Percentiles rank a stretch among this genome's conserved stretches.
phyloP scores from a whole-genome alignment of 768 basidiomycete species.

The Tulasnella sp. region DNA sequence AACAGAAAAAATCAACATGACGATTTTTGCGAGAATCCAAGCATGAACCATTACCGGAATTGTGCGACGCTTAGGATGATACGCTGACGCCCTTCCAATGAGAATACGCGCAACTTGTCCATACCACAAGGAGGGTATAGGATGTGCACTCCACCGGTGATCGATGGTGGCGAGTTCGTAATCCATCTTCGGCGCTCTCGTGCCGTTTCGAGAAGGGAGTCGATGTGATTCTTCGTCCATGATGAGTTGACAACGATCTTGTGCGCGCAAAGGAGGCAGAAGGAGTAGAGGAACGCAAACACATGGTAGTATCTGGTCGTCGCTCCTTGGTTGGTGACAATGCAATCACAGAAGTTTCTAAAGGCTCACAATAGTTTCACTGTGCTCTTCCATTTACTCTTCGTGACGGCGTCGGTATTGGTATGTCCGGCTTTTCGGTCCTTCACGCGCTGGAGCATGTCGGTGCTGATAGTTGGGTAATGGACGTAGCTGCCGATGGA shows the following conservation, averaged over 20 bases:
- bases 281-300: slow-evolving; percentile 74
- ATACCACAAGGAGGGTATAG: slow-evolving; percentile 95
- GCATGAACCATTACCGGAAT: slow-evolving; percentile 51
- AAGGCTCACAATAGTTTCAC: slow-evolving; percentile 33
- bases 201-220: slow-evolving; percentile 44
- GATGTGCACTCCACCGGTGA: slow-evolving; percentile 26
- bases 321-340: neutral
- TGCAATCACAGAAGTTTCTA: neutral
- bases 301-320: slow-evolving; percentile 68
- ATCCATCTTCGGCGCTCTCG: slow-evolving; percentile 7
- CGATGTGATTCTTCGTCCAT: slow-evolving; percentile 84
- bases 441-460: slow-evolving; percentile 79
- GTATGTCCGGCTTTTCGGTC: slow-evolving; percentile 28
- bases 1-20: neutral
- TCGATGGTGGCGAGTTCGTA: slow-evolving; percentile 4
- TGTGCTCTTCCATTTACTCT: slow-evolving; percentile 24
- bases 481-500: slow-evolving; percentile 88
- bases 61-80: slow-evolving; percentile 83
- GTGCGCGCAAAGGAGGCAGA: slow-evolving; percentile 53
- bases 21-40: neutral
- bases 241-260: slow-evolving; percentile 83
- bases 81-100: slow-evolving; percentile 42
- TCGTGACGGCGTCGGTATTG: slow-evolving; percentile 26
- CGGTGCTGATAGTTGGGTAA: slow-evolving; percentile 90
- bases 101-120: slow-evolving; percentile 47